Conservation (phyloP, 192 early-diverging fungal genomes). For the Funneliformis mosseae region DNA sequence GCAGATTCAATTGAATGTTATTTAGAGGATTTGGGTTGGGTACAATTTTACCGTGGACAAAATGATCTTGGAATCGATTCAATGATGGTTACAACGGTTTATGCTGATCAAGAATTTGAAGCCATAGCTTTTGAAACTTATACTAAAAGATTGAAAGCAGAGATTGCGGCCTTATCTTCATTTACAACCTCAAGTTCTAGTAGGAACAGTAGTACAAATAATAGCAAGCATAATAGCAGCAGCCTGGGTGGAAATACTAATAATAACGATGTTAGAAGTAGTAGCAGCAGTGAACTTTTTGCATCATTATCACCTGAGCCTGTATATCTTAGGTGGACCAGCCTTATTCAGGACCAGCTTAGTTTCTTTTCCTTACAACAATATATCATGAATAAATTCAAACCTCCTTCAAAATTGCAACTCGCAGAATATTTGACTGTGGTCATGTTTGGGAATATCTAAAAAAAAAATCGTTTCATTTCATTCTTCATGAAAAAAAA, state of each 20-base stretch:
- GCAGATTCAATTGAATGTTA: constrained; percentile 33
- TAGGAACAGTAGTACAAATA: not conserved
- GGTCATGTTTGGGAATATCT: constrained; percentile 25
- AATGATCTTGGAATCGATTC: constrained; percentile 34
- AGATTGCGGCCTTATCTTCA: constrained; percentile 28
- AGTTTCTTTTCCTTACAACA: constrained; percentile 30
- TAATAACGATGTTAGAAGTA: not conserved
- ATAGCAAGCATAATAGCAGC: constrained; percentile 1
- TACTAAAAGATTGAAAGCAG: constrained; percentile 27
- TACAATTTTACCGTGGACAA: constrained; percentile 36
- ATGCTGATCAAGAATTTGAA: constrained; percentile 33
- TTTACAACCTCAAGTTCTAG: constrained; percentile 25
- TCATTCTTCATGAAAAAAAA: not conserved
- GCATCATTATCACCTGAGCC: constrained; percentile 14
- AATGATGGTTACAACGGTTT: constrained; percentile 25
- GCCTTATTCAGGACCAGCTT: constrained; percentile 33
- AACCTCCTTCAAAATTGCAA: constrained; percentile 34
- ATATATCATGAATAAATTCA: constrained; percentile 35
- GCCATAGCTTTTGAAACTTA: constrained; percentile 30
- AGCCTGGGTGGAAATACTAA: not conserved
- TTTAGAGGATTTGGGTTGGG: constrained; percentile 33
- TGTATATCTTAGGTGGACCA: constrained; percentile 30
- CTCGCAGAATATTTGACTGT: constrained; percentile 32
- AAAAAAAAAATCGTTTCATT: not conserved
- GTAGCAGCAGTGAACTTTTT: constrained; percentile 23